Base-by-base conservation (phyloP, 2,329 filamentous ascomycete species). In the Xenosphaeropsis pyriputrescens region DNA sequence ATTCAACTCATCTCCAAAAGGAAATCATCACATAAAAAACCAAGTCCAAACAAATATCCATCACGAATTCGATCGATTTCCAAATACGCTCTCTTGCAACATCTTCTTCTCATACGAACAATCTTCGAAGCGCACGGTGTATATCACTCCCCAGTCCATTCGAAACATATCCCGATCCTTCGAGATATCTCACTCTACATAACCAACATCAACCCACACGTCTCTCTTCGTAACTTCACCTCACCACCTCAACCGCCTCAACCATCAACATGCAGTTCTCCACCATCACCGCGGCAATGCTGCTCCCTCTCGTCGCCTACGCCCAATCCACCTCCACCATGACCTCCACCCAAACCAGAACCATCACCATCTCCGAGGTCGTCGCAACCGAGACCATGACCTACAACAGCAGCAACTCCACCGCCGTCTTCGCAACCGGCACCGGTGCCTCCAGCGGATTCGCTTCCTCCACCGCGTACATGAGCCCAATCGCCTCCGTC, bases 291-390 rank as follows among this genome's bases (percentile, higher is more conserved):
- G 53, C 68, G 42, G 63, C 64, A 43, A 53, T 61, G 43, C 51
- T 67, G 44, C 61, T 76, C 51, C 70, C 72, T 48, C 59, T 70
- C 38, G 53, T 73, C 50, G 71, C 68, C 42, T 48, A 69, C 37
- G 69, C 69, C 29, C 38, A 47, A 18, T 37, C 43, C n/a, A 47
- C 63, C 32, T 61, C 64, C 14, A 68, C 49, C 34, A 60, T 60
- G 18, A 75, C 70, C 31, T 59, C 60, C 39, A 65, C 63, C 34
- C 49, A 66, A 48, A 70, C 67, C 50, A 65, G 64, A 52, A 70
- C 67, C 35, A 51, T 69, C 52, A 71, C 64, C 34, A 63, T 74
- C 43, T 62, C 63, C 34, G 54, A 59, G 50, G 60, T 66, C 26
- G 43, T 47, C 39, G 47, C 56, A 41, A 58, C 57, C 37, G 56